Evolutionary conservation across 257 asterid species (phyloP).

Genomic region (Penstemon newberryi): DNA sequence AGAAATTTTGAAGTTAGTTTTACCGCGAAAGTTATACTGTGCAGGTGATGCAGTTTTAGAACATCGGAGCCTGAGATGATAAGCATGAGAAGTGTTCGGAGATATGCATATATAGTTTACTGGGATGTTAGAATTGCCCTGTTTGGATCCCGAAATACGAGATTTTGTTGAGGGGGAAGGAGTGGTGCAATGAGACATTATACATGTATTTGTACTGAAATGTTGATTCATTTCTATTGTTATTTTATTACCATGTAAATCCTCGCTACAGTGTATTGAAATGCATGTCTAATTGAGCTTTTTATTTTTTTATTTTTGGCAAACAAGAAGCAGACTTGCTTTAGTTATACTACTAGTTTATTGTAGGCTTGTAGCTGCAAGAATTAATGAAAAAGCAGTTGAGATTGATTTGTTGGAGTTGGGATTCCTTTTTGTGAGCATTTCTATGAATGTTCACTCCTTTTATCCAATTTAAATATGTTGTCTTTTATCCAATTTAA

Average conservation of each 20-base stretch:
- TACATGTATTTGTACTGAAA: slow-evolving; percentile 18
- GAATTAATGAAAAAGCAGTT: no score
- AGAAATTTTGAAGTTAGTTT: slow-evolving; percentile 22
- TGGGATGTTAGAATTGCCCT: slow-evolving; percentile 13
- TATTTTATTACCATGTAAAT: neutral
- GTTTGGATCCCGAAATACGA: slow-evolving; percentile 27
- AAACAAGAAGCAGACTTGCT: no score
- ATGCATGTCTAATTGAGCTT: no score
- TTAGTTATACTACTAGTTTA: no score
- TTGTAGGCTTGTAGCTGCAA: no score
- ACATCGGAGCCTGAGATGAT: slow-evolving; percentile 13
- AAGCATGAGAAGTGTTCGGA: neutral
- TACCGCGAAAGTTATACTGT: slow-evolving; percentile 13
- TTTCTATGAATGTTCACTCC: no score
- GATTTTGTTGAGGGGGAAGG: slow-evolving; percentile 17
- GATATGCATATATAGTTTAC: slow-evolving; percentile 21
- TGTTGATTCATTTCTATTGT: slow-evolving; percentile 19
- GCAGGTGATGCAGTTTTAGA: slow-evolving; percentile 27
- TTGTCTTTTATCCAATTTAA: no score
- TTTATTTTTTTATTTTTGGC: no score
- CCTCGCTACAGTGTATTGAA: no score
- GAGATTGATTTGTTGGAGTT: no score
- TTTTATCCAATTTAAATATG: no score
- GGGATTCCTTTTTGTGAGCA: no score
- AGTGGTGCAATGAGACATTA: neutral